Base-by-base conservation (phyloP, 345 rosid species). In the Eucalyptus brandiana region DNA sequence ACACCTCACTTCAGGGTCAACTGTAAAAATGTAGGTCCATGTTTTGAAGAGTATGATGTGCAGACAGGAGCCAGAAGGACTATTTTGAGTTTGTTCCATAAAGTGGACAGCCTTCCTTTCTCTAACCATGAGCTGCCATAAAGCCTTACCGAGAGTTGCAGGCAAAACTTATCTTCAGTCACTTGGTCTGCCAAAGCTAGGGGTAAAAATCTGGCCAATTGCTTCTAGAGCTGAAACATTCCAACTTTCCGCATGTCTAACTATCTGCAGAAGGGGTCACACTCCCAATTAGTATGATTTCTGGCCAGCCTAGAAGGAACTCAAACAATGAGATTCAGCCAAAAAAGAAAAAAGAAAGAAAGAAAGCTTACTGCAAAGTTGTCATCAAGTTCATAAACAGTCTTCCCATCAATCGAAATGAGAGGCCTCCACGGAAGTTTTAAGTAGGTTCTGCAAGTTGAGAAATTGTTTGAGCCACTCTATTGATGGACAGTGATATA, bases 371-470 rank as follows among this genome's bases (percentile, higher is more conserved):
- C 99, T 88, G 91, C 92, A 80, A 93, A 95, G 89, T 92, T 89
- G 86, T 90, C 87, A 47, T 95, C 90, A 28, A 96, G 92, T 44
- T 96, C 96, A 88, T 96, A 96, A 56, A 92, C 89, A 4, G 99
- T 96, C 87, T 89, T 94, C 90, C 99, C 99, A 40, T 95, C 90
- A 32, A 96, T 90, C 3, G 92, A 93, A 90, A 96, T 93, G 86
- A 96, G 93, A 49, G 98, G 98, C 90, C 91, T 94, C 98, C 99
- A 96, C 5, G 97, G 99, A 90, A 96, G 95, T 92, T 93, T 96
- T 88, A 97, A 93, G 96, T 93, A 95, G 65, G 98, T 97, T 91
- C 99, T 97, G 94, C 81, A 83, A 81, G 65, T 47, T 44, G 42
- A 86, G 54, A 11, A 30, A 87, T 26, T 40, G 51, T 11, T 65